Conservation (phyloP, 164 flowering plant genomes). For the Vitis rotundifolia region DNA sequence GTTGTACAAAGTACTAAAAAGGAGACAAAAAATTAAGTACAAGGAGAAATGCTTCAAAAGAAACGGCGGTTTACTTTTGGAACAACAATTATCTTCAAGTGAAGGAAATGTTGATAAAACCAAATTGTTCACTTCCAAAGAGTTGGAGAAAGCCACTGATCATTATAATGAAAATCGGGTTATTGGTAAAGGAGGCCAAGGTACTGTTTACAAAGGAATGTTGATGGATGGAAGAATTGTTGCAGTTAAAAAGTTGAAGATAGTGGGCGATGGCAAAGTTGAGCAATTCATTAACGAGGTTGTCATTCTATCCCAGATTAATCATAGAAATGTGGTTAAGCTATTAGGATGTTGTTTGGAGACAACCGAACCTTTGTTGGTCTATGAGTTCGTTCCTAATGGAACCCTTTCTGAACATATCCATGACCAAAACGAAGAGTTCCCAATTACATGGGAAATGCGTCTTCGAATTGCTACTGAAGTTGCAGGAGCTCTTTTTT, state of each 20-base stretch:
- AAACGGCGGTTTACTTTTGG: constrained; percentile 4
- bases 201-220: constrained; percentile 18
- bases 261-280: constrained; percentile 4
- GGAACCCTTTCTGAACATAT: constrained; percentile 22
- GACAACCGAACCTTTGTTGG: constrained; percentile 20
- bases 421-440: constrained; percentile 6
- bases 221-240: constrained; percentile 17
- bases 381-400: constrained; percentile 21
- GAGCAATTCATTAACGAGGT: constrained; percentile 26
- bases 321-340: constrained; percentile 24
- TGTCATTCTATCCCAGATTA: constrained; percentile 21
- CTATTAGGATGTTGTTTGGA: constrained; percentile 12
- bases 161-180: constrained; percentile 1
- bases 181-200: constrained; percentile 13
- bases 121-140: constrained; percentile 1
- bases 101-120: constrained; percentile 3
- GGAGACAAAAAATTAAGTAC: background rate
- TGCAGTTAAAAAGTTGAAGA: constrained; percentile 20
- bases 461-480: constrained; percentile 20
- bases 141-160: constrained; percentile 10
- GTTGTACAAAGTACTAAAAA: background rate
- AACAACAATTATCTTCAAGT: constrained; percentile 2
- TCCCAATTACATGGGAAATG: constrained; percentile 14
- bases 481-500: constrained; percentile 2
- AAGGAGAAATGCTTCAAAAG: background rate